Conservation (phyloP, 225 moss, liverwort and hornwort species). For the Sphagnum tenellum region DNA sequence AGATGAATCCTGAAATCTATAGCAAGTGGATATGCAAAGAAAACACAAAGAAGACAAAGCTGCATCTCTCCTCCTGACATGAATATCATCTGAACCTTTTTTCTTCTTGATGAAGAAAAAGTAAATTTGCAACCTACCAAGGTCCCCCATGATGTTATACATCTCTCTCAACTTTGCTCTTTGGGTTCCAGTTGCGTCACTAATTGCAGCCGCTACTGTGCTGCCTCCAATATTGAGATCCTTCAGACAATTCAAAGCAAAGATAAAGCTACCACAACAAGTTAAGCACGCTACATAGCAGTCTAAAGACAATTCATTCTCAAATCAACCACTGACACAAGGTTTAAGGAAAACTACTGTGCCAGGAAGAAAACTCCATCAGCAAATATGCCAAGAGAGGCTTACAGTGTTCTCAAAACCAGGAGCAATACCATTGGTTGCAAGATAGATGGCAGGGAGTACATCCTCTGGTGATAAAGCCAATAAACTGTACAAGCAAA, state of each 20-base stretch:
- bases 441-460: conserved; percentile 77
- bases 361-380: no score
- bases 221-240: conserved; percentile 92
- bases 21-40: no score
- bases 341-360: no score
- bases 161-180: conserved; percentile 74
- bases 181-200: conserved; percentile 75
- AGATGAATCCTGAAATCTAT: no score
- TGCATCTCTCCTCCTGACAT: no score
- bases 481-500: conserved; percentile 60
- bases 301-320: no score
- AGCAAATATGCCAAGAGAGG: neutral
- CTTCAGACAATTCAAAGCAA: conserved; percentile 10
- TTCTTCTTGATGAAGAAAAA: neutral
- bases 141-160: conserved; percentile 75
- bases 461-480: conserved; percentile 80
- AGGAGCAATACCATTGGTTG: conserved; percentile 81
- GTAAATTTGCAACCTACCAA: conserved; percentile 32
- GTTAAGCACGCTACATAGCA: no score
- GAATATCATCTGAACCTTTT: neutral
- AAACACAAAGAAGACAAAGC: no score
- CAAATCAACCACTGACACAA: no score
- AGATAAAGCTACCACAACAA: no score
- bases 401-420: conserved; percentile 67
- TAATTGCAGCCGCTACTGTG: conserved; percentile 62